phyloP scores from a whole-genome alignment of 192 early-diverging fungal genomes.

The Chytriomyces sp. region DNA sequence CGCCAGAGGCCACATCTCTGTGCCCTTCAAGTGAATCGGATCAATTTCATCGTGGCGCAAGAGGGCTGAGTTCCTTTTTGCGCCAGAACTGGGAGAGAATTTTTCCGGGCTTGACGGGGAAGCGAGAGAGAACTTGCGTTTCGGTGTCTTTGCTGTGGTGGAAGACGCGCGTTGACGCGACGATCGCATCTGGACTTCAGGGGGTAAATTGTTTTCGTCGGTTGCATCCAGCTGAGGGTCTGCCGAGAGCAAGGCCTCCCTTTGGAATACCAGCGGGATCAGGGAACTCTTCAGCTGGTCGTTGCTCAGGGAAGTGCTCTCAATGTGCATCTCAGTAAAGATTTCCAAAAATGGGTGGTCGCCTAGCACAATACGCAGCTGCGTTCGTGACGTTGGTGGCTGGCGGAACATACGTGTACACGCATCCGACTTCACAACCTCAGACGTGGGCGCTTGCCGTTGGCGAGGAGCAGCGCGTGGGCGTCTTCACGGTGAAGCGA shows the following conservation, averaged over 20 bases:
- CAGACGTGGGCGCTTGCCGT: neutral
- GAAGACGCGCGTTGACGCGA: no score
- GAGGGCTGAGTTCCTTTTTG: neutral
- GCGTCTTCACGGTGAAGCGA: neutral
- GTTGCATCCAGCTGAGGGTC: neutral
- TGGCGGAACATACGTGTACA: neutral
- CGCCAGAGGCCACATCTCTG: constrained; percentile 19
- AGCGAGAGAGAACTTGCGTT: no score
- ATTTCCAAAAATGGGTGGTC: neutral
- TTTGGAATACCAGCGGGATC: constrained; percentile 18
- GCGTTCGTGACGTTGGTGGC: neutral
- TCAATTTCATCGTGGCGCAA: neutral
- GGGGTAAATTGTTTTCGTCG: no score
- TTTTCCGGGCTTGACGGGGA: neutral
- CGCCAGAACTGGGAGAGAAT: neutral
- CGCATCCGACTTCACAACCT: neutral
- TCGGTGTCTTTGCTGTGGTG: no score
- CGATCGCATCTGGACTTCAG: no score
- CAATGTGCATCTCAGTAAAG: neutral
- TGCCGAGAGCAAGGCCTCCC: constrained; percentile 6
- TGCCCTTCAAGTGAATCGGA: constrained; percentile 8
- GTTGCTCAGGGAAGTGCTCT: neutral
- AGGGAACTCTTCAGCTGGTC: constrained; percentile 22
- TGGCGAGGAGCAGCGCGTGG: neutral
- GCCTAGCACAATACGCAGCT: no score